Conservation (phyloP, 768 basidiomycete genomes). For the Mycena leptocephala region DNA sequence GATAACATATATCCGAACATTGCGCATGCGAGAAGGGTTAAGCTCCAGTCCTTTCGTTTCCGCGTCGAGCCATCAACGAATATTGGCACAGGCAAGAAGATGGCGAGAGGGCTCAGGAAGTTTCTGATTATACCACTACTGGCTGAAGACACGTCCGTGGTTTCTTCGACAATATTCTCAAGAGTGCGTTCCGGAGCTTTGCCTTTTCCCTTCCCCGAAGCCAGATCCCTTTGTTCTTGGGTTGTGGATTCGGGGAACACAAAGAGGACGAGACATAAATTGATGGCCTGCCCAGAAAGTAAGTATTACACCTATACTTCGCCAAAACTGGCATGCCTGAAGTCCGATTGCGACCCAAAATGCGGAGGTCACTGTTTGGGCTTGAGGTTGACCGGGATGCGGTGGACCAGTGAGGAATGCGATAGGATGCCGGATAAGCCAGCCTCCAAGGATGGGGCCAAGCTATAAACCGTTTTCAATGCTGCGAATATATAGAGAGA, state of each 20-base stretch:
- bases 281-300: no score
- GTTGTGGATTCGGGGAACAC: constrained; percentile 78
- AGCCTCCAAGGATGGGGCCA: constrained; percentile 83
- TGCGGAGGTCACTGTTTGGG: constrained; percentile 58
- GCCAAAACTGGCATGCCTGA: no score
- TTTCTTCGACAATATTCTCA: constrained; percentile 6
- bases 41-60: constrained; percentile 82
- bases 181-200: constrained; percentile 22
- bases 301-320: no score
- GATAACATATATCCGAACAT: constrained; percentile 78
- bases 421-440: constrained; percentile 61
- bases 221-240: constrained; percentile 56
- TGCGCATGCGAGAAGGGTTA: constrained; percentile 79
- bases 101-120: constrained; percentile 71
- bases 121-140: constrained; percentile 53
- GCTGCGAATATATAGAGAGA: background rate
- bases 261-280: constrained; percentile 77
- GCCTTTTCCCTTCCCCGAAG: constrained; percentile 39
- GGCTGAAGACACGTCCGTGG: background rate
- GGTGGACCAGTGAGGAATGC: constrained; percentile 34
- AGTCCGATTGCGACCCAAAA: constrained; percentile 65
- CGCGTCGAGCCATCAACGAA: constrained; percentile 60
- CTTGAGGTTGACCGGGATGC: constrained; percentile 31
- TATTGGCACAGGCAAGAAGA: constrained; percentile 75
- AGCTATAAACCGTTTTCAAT: constrained; percentile 40